Conservation (phyloP, 805 yeast species). For the Wickerhamomyces sydowiorum region DNA sequence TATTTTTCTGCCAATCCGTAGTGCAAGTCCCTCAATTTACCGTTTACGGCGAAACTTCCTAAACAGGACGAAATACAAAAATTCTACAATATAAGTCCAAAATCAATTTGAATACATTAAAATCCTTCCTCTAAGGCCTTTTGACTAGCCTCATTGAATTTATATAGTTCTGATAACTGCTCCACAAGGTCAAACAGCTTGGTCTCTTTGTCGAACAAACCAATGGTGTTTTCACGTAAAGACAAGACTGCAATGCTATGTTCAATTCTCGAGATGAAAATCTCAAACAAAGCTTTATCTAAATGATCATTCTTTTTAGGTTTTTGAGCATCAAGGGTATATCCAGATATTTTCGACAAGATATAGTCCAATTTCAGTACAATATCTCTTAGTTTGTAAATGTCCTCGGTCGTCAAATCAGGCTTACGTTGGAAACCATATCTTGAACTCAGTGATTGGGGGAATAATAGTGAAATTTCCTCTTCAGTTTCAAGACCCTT, state of each 20-base stretch:
- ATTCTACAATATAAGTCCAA: no score
- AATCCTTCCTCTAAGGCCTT: no score
- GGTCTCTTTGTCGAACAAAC: constrained; percentile 11
- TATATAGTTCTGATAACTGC: constrained; percentile 5
- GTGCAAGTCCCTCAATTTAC: no score
- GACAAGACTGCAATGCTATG: constrained; percentile 42
- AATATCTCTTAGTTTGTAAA: constrained; percentile 47
- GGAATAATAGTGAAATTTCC: constrained; percentile 71
- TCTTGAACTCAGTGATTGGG: constrained; percentile 57
- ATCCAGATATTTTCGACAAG: constrained; percentile 44
- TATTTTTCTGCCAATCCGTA: no score
- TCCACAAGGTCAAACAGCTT: constrained; percentile 17
- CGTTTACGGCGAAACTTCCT: no score
- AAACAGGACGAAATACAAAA: no score
- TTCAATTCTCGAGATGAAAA: constrained; percentile 65
- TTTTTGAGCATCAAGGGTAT: constrained; percentile 19
- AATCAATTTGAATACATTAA: no score
- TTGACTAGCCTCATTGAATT: no score
- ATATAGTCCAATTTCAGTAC: constrained; percentile 56
- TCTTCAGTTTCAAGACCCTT: constrained; percentile 96
- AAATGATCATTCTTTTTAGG: constrained; percentile 32
- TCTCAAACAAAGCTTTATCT: constrained; percentile 52
- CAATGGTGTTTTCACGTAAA: constrained; percentile 34
- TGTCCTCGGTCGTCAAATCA: constrained; percentile 32
- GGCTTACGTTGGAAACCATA: constrained; percentile 36